These are phyloP conservation scores for Singerocomus rubriflavus DNA, from an alignment of 1,284 basidiomycete genomes.

Conservation along the genomic window DNA sequence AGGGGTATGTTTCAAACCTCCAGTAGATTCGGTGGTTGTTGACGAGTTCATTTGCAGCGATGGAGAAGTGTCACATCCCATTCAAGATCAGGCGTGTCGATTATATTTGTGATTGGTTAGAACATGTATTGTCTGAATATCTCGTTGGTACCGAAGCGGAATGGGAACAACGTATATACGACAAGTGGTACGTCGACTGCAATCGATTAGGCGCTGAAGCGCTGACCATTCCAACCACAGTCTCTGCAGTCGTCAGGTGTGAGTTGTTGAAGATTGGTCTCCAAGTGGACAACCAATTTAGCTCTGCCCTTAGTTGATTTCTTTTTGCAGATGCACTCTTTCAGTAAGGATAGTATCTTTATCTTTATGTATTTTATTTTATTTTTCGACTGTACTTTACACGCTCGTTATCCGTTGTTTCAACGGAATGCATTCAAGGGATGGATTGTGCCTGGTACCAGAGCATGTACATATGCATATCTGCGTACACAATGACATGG, in stretches of 20 bases:
- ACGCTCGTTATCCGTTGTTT: slow-evolving; percentile 11
- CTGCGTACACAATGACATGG: slow-evolving; percentile 30
- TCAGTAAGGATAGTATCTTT: neutral
- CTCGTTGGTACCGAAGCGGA: slow-evolving; percentile 29
- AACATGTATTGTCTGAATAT: slow-evolving; percentile 29
- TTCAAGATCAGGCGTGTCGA: slow-evolving; percentile 32
- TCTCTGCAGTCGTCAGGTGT: slow-evolving; percentile 11
- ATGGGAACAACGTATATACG: slow-evolving; percentile 30
- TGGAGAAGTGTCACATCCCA: slow-evolving; percentile 35
- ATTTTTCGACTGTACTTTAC: neutral
- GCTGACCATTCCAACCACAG: neutral
- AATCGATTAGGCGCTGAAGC: neutral
- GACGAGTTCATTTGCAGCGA: slow-evolving; percentile 16
- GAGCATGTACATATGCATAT: slow-evolving; percentile 32
- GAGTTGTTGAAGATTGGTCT: neutral
- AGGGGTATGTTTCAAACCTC: slow-evolving; percentile 25
- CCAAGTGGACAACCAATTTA: neutral
- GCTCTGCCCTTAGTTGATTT: neutral
- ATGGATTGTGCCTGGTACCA: slow-evolving; percentile 14
- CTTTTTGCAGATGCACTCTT: neutral
- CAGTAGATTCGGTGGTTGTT: neutral
- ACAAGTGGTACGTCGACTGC: slow-evolving; percentile 23
- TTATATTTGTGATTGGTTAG: slow-evolving; percentile 33
- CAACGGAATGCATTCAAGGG: neutral
- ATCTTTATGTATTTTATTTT: neutral